These are phyloP conservation scores for Labyrinthula sp. DNA, from an alignment of 352 stramenopile species.

Conservation along the genomic window DNA sequence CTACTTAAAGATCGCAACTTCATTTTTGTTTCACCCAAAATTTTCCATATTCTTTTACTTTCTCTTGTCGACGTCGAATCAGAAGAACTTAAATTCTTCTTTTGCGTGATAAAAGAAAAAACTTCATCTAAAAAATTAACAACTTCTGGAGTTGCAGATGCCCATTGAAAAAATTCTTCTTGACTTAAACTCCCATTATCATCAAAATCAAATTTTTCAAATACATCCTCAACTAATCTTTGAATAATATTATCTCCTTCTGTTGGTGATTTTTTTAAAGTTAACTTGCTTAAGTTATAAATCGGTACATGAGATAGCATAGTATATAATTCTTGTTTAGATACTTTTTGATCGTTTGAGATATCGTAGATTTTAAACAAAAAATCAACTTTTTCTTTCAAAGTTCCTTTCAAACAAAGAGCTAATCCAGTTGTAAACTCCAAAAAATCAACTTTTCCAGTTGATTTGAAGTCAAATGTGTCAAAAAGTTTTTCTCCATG, in stretches of 20 bases:
- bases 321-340: slow-evolving; percentile 44
- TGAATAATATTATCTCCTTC: slow-evolving; percentile 45
- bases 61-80: slow-evolving; percentile 6
- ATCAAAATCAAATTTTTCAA: slow-evolving; percentile 59
- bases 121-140: slow-evolving; percentile 36
- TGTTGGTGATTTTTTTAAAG: not conserved
- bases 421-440: slow-evolving; percentile 68
- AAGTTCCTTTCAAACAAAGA: slow-evolving; percentile 49
- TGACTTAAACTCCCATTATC: slow-evolving; percentile 50
- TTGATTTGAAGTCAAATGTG: slow-evolving; percentile 65
- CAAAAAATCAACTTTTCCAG: slow-evolving; percentile 59
- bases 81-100: slow-evolving; percentile 8
- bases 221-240: slow-evolving; percentile 52
- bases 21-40: too few species aligned
- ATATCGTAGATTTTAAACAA: slow-evolving; percentile 76
- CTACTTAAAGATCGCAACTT: too few species aligned
- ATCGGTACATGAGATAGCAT: slow-evolving; percentile 57
- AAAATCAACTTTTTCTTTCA: slow-evolving; percentile 68
- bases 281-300: slow-evolving; percentile 43
- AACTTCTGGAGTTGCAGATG: slow-evolving; percentile 45
- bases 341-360: slow-evolving; percentile 31
- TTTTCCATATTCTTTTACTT: too few species aligned
- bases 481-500: slow-evolving; percentile 69
- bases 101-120: too few species aligned
- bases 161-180: slow-evolving; percentile 59